Evolutionary conservation across 768 basidiomycete genomes (phyloP).

Genomic region (Tricholoma furcatifolium): DNA sequence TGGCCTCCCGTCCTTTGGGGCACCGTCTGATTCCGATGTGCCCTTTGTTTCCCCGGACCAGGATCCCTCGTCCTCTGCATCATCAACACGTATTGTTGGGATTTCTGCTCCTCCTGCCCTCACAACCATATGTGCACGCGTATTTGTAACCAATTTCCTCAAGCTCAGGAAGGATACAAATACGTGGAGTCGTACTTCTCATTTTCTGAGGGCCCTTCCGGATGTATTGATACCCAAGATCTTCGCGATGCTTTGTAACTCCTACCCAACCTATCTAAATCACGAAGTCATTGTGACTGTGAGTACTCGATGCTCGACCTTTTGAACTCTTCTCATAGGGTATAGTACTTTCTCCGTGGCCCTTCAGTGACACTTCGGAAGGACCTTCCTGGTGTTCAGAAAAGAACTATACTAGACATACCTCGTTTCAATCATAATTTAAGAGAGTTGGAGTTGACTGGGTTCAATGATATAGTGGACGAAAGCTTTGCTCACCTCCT

Average conservation of each 20-base stretch:
- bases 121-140: slow-evolving; percentile 47
- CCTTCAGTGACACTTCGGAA: slow-evolving; percentile 43
- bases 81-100: slow-evolving; percentile 44
- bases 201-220: slow-evolving; percentile 47
- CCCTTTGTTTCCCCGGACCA: slow-evolving; percentile 26
- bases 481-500: slow-evolving; percentile 49
- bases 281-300: slow-evolving; percentile 59
- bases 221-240: slow-evolving; percentile 49
- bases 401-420: slow-evolving; percentile 48
- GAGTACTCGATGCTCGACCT: slow-evolving; percentile 13
- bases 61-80: slow-evolving; percentile 49
- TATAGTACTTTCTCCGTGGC: slow-evolving; percentile 61
- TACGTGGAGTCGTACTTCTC: slow-evolving; percentile 39
- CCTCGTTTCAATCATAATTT: slow-evolving; percentile 34
- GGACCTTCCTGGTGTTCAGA: slow-evolving; percentile 52
- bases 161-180: slow-evolving; percentile 35
- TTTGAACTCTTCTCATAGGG: not conserved
- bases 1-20: slow-evolving; percentile 32
- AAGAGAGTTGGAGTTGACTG: slow-evolving; percentile 47
- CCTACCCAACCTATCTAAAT: slow-evolving; percentile 50
- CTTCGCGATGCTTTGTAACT: slow-evolving; percentile 47
- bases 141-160: slow-evolving; percentile 46
- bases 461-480: slow-evolving; percentile 54
- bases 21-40: slow-evolving; percentile 43
- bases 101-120: slow-evolving; percentile 39